phyloP scores from a whole-genome alignment of 2,329 filamentous ascomycete genomes.

The Ophioceras dolichostomum region DNA sequence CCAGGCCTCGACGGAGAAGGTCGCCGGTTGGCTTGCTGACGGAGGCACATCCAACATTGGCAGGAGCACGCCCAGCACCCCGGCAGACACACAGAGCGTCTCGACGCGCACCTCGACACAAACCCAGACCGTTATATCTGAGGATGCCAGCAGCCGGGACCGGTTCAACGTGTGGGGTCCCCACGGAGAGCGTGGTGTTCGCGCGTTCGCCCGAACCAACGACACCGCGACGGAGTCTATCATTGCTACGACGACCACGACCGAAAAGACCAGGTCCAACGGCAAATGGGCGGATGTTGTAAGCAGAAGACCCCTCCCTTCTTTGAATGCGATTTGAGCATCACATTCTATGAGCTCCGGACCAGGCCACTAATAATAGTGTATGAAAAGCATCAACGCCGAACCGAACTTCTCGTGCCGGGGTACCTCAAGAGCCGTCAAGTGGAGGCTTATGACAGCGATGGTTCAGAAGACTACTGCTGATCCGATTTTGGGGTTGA shows the following conservation, averaged over 20 bases:
- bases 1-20: background rate
- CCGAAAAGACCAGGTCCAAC: no score
- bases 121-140: no score
- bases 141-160: background rate
- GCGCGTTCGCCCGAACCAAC: background rate
- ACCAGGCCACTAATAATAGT: background rate
- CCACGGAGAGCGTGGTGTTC: constrained; percentile 6
- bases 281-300: no score
- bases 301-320: no score
- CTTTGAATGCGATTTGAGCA: no score
- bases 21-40: background rate
- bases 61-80: background rate
- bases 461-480: background rate
- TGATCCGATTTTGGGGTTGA: background rate
- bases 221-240: background rate
- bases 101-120: no score
- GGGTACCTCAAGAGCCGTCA: constrained; percentile 1
- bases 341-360: no score
- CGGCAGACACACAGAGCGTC: background rate
- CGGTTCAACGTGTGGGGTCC: constrained; percentile 10
- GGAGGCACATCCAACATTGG: background rate
- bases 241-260: background rate
- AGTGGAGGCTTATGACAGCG: background rate
- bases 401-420: background rate
- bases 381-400: background rate